Evolutionary conservation across 1,139 yeast species (phyloP).

Genomic region (Protomyces inouyei): DNA sequence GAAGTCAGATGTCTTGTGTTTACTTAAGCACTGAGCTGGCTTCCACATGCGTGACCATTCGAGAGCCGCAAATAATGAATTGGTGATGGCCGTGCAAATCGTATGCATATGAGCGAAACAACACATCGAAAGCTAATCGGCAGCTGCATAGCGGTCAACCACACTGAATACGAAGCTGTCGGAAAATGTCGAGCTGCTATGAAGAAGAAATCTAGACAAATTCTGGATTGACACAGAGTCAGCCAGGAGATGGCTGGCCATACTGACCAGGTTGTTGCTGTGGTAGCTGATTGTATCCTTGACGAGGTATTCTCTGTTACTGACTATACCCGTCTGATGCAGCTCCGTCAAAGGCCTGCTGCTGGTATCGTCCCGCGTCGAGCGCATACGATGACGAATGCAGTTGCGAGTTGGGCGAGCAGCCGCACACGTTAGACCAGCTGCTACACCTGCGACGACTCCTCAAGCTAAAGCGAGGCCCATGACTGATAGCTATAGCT

Average conservation of each 20-base stretch:
- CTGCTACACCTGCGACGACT: neutral
- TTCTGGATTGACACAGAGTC: too few relatives aligned
- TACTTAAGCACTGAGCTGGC: too few relatives aligned
- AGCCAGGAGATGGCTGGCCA: neutral
- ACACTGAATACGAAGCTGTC: too few relatives aligned
- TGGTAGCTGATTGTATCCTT: neutral
- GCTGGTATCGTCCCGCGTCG: slow-evolving; percentile 11
- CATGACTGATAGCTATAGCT: neutral
- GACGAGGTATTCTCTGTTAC: neutral
- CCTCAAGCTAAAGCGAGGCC: neutral
- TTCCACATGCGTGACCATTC: too few relatives aligned
- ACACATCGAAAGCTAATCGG: too few relatives aligned
- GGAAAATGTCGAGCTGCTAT: too few relatives aligned
- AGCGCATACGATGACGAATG: slow-evolving; percentile 21
- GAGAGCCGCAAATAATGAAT: too few relatives aligned
- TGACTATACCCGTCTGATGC: neutral
- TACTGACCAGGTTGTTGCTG: slow-evolving; percentile 2
- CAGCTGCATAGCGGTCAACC: too few relatives aligned
- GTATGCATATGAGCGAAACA: too few relatives aligned
- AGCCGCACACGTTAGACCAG: neutral
- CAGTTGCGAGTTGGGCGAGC: slow-evolving; percentile 4
- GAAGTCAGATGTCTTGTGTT: too few relatives aligned
- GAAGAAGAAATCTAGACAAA: too few relatives aligned
- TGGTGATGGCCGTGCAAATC: too few relatives aligned
- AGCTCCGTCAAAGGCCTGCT: neutral